Evolutionary conservation across 2,329 filamentous ascomycete species (phyloP).

Genomic region (Whalleya microplaca): DNA sequence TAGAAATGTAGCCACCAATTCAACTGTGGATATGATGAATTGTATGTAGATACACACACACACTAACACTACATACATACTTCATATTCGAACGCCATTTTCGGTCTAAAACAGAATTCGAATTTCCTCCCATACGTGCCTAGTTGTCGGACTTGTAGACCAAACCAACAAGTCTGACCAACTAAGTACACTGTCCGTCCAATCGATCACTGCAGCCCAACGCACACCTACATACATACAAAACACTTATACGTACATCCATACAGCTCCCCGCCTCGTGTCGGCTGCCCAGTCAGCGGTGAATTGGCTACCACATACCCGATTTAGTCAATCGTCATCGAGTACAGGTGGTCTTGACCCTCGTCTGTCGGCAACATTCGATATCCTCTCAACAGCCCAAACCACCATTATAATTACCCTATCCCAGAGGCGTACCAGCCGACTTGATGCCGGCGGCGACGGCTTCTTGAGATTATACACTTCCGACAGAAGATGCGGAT

Average conservation of each 20-base stretch:
- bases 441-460: conserved; percentile 16
- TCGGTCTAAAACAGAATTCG: not conserved
- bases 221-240: conserved; percentile 15
- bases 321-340: conserved; percentile 10
- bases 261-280: conserved; percentile 23
- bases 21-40: too few species aligned
- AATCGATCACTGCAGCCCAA: not conserved
- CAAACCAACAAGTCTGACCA: not conserved
- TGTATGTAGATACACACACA: too few species aligned
- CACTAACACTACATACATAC: too few species aligned
- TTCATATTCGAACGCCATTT: too few species aligned
- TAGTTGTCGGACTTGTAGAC: not conserved
- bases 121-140: not conserved
- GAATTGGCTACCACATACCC: conserved; percentile 22
- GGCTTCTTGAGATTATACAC: not conserved
- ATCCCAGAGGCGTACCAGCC: conserved; percentile 14
- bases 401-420: conserved; percentile 8
- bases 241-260: conserved; percentile 19
- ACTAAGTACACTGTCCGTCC: not conserved
- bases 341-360: conserved; percentile 5
- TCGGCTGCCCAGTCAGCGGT: conserved; percentile 21
- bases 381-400: not conserved
- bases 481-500: conserved; percentile 28
- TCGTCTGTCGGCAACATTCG: not conserved
- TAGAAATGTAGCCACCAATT: too few species aligned